Base-by-base conservation (phyloP, 495 filamentous ascomycete species). In the Cenococcum geophilum region DNA sequence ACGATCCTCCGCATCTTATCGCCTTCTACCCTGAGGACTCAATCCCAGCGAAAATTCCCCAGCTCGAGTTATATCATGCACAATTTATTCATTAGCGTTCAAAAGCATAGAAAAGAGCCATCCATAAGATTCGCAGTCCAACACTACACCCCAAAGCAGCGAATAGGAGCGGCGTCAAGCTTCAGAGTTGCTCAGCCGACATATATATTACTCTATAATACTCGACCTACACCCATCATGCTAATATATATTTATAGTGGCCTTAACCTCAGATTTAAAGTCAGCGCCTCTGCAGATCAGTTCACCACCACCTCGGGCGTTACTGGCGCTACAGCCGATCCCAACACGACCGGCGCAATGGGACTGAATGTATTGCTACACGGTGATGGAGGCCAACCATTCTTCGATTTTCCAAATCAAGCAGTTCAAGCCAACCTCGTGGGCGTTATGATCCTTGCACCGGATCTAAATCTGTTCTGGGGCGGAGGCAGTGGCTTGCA, bases 401-500 rank as follows among this genome's bases (percentile, higher is more conserved):
- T 80, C 74, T 78, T 79, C 72, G 76, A 79, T 68, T 79, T 80
- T 71, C 78, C 77, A 23, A 80, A 80, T 64, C 78, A 80, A 64
- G 75, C 72, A 0, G 77, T 78, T 16, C 75, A 76, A 55, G 63
- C 67, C 62, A 72, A 72, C 37, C 69, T 79, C 21, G 74, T 76
- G 59, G 78, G 78, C 50, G 77, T 79, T 18, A 77, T 71, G 21
- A 69, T 79, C 36, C 49, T 80, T 16, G 78, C 78, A 6, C 78
- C 78, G 1, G 75, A 80, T 61, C 70, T 70, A 45, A 75, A 81
- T 49, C 74, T 77, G 16, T 79, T 81, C 70, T 80, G 78, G 78
- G 78, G 77, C 48, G 77, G 78, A 37, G 74, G 77, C 43, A 61
- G 68, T 16, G 77, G 78, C 0, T 73, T 80, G 32, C 62, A 74